Conservation (phyloP, 176 grass and related monocot genomes). For the Cenchrus purpureus region DNA sequence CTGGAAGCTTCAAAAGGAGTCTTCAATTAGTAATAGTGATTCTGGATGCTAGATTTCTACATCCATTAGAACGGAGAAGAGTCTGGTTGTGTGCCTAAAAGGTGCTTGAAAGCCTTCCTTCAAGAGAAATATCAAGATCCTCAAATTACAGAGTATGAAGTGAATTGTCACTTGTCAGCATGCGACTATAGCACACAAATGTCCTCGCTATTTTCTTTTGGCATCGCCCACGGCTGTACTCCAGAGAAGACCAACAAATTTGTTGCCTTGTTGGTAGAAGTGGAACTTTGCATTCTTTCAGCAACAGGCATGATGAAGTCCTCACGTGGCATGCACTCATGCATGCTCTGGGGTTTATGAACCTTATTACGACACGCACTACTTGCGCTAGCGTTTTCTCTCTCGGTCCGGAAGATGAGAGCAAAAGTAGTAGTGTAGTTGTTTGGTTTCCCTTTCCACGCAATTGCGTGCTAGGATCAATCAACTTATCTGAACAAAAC, state of each 20-base stretch:
- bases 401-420: background rate
- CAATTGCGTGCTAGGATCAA: background rate
- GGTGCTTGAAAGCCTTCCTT: no score
- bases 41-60: no score
- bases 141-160: background rate
- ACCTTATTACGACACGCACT: no score
- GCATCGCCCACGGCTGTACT: background rate
- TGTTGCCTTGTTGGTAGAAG: no score
- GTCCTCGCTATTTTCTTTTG: background rate
- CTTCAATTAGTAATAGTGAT: no score
- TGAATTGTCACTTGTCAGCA: background rate
- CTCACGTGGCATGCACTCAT: background rate
- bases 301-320: background rate
- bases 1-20: no score
- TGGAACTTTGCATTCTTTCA: background rate
- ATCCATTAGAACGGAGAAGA: no score
- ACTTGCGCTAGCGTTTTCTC: background rate
- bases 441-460: conserved; percentile 25
- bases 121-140: no score
- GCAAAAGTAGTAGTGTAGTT: background rate
- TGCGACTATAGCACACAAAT: background rate
- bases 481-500: background rate
- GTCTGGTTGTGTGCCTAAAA: no score
- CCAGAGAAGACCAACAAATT: background rate
- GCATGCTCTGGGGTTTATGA: background rate